Percentiles rank a stretch among this genome's conserved stretches.
Conservation (phyloP, 352 stramenopile species). For the Thraustochytrium sp. region DNA sequence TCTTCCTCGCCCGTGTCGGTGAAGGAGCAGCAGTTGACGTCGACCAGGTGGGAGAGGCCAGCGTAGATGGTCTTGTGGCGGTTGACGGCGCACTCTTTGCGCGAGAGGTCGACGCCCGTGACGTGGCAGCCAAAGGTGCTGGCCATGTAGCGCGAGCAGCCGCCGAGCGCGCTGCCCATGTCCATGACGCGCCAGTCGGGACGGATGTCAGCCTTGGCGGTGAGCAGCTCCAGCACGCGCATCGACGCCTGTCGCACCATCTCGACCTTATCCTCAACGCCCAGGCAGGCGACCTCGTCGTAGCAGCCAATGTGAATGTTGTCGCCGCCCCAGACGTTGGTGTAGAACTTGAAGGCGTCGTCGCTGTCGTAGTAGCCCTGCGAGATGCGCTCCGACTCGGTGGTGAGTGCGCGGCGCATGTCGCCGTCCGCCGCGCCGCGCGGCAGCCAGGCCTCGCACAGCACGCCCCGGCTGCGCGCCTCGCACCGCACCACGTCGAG, state of each 20-base stretch:
- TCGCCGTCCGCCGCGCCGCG: neutral
- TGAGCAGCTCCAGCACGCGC: neutral
- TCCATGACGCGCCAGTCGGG: neutral
- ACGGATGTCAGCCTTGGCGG: neutral
- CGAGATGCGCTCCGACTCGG: neutral
- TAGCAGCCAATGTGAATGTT: neutral
- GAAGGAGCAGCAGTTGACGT: neutral
- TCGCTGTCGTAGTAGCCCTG: constrained; percentile 8
- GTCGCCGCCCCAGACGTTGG: neutral
- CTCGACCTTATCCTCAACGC: neutral
- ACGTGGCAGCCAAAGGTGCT: neutral
- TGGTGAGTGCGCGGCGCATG: neutral
- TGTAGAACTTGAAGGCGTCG: neutral
- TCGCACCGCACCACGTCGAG: neutral
- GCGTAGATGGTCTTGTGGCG: neutral
- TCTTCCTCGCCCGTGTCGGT: neutral
- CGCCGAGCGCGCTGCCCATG: neutral
- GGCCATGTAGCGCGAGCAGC: neutral
- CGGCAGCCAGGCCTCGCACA: neutral
- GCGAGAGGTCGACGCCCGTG: neutral
- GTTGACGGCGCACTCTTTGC: neutral
- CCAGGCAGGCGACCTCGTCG: neutral
- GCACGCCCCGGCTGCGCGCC: neutral
- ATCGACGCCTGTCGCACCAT: neutral
- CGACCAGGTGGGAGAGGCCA: neutral